These are phyloP conservation scores for Aspergillaceae sp. DNA, from an alignment of 2,329 filamentous ascomycete genomes.

Conservation along the genomic window DNA sequence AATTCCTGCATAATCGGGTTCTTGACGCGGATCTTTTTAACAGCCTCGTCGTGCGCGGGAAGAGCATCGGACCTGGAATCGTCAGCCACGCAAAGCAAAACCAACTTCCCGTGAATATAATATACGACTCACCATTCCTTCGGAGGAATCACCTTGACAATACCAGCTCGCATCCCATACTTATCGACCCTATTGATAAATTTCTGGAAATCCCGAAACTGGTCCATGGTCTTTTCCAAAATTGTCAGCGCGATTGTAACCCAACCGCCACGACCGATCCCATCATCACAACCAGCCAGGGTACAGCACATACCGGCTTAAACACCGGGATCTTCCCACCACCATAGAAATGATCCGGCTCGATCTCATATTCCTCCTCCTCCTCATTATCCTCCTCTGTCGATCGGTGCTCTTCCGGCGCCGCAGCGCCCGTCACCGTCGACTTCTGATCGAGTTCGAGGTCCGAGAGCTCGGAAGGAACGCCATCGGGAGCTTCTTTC, in stretches of 20 bases:
- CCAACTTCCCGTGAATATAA: neutral
- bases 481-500: slow-evolving; percentile 35
- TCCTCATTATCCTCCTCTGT: slow-evolving; percentile 23
- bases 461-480: slow-evolving; percentile 34
- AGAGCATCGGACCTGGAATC: slow-evolving; percentile 55
- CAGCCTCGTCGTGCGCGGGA: slow-evolving; percentile 68
- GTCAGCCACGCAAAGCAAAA: neutral
- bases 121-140: slow-evolving; percentile 67
- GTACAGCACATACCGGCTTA: slow-evolving; percentile 56
- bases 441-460: slow-evolving; percentile 30
- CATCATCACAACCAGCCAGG: neutral
- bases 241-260: slow-evolving; percentile 10
- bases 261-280: no score
- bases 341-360: slow-evolving; percentile 81
- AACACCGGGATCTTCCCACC: slow-evolving; percentile 82
- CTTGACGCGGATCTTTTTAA: slow-evolving; percentile 88
- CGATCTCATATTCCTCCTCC: slow-evolving; percentile 62
- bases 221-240: slow-evolving; percentile 62
- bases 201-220: slow-evolving; percentile 87
- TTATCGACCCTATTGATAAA: slow-evolving; percentile 86
- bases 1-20: slow-evolving; percentile 99
- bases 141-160: slow-evolving; percentile 91
- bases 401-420: slow-evolving; percentile 10
- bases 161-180: slow-evolving; percentile 95
- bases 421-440: slow-evolving; percentile 7